Conservation (phyloP, 1,284 basidiomycete genomes). For the Sporisorium scitamineum region DNA sequence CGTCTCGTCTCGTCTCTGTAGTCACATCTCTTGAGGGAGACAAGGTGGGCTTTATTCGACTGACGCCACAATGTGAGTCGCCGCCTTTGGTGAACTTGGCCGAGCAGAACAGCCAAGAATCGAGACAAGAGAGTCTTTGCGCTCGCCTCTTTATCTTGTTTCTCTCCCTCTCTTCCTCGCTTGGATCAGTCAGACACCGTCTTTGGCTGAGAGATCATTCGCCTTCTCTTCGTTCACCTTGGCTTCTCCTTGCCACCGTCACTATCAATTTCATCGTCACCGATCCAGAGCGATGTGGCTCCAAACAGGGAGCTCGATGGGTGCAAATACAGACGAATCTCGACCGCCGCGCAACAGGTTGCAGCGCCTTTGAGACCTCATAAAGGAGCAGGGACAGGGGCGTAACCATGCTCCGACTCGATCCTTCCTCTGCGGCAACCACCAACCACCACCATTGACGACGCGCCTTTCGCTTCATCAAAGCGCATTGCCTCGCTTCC, state of each 20-base stretch:
- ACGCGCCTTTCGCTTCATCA: conserved; percentile 6
- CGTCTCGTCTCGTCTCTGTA: neutral
- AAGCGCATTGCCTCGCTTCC: neutral
- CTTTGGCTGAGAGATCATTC: neutral
- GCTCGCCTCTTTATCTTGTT: neutral
- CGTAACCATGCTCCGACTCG: neutral
- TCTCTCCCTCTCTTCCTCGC: neutral
- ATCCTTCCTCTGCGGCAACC: neutral
- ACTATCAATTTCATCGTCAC: neutral
- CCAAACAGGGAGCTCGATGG: neutral
- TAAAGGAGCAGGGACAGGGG: neutral
- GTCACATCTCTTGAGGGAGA: neutral
- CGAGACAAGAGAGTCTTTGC: neutral
- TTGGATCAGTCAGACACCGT: neutral
- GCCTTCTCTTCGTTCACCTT: no score
- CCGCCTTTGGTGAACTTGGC: neutral
- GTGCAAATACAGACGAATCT: neutral
- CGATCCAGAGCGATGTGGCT: neutral
- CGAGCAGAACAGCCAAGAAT: neutral
- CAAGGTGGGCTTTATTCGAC: neutral
- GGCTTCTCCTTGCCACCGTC: neutral
- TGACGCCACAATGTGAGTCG: neutral
- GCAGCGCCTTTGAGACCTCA: neutral
- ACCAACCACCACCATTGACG: neutral
- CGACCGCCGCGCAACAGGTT: neutral